Evolutionary conservation across 164 flowering plant genomes (phyloP), one percentile per base, ranked within the genome.

Genomic region (Hamamelis virginiana): DNA sequence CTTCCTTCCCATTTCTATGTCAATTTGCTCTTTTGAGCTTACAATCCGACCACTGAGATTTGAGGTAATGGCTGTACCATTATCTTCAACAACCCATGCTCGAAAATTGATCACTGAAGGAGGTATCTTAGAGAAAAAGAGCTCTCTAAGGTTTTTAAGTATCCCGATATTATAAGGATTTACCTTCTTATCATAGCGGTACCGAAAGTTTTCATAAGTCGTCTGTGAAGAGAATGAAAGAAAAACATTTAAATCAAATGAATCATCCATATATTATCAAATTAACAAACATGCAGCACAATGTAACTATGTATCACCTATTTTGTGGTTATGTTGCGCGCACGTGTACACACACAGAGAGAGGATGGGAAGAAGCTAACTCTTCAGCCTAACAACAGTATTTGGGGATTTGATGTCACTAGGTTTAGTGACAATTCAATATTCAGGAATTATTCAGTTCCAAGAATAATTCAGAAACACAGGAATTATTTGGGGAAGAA

Each of bases 141-240:
- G 59, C 52, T 86, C 89, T 64, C 52, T 80, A 38, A 92, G 50
- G 77, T 92, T 92, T 22, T 48, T 65, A 1, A 77, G 3, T 18
- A 80, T 33, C 60, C 94, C 94, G 25, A 50, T 82, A 46, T 74
- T 75, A 65, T 77, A 84, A 21, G 94, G 96, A 65, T 92, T 92
- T 68, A 80, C 89, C 73, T 77, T 86, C 73, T 80, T 88, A 71
- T 89, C 97, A 79, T 92, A 92, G 41, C 89, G 84, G 67, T 86
- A 87, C 16, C 96, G 81, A 71, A 92, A 92, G 75, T 92, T 92
- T 71, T 92, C 97, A 66, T 91, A 92, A 14, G 97, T 91, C 15
- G 97, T 89, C 97, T 89, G 85, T 53, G 67, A 16, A 53, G 69
- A 51, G 41, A 33, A 33, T 33, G 41, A 33, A 33, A 33, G 41